phyloP scores from a whole-genome alignment of 495 filamentous ascomycete genomes.

The Diplogelasinospora grovesii region DNA sequence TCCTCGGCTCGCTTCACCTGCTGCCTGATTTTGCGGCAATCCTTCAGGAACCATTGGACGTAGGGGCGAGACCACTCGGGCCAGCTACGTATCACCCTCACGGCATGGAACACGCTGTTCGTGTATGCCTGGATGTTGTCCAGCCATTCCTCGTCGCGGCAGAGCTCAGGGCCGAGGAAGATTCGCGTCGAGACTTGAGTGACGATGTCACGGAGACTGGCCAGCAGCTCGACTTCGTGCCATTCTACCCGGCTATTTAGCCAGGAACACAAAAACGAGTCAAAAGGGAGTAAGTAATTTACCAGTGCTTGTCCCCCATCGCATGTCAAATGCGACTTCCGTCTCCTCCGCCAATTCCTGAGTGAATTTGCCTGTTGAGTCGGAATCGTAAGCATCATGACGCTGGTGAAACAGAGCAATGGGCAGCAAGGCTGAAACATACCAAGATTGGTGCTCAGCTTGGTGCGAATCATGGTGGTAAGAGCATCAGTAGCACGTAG shows the following conservation, averaged over 20 bases:
- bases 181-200: slow-evolving; percentile 38
- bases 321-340: too few species aligned
- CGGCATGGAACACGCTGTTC: slow-evolving; percentile 19
- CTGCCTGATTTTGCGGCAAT: slow-evolving; percentile 16
- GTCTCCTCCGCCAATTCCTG: too few species aligned
- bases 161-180: slow-evolving; percentile 42
- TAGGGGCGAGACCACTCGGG: slow-evolving; percentile 29
- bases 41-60: slow-evolving; percentile 28
- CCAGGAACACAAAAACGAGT: too few species aligned
- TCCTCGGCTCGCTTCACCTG: slow-evolving; percentile 16
- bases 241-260: slow-evolving; percentile 27
- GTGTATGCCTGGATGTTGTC: slow-evolving; percentile 34
- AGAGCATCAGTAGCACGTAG: too few species aligned
- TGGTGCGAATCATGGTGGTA: too few species aligned
- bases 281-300: too few species aligned
- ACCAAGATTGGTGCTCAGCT: too few species aligned
- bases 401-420: too few species aligned
- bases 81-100: slow-evolving; percentile 23
- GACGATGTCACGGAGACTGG: slow-evolving; percentile 25
- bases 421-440: too few species aligned
- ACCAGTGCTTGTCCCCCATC: too few species aligned
- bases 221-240: slow-evolving; percentile 13
- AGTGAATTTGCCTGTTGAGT: too few species aligned
- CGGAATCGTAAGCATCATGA: too few species aligned
- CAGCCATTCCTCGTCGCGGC: slow-evolving; percentile 40